Conservation (phyloP, 2,329 filamentous ascomycete species). For the Apiospora aurea region DNA sequence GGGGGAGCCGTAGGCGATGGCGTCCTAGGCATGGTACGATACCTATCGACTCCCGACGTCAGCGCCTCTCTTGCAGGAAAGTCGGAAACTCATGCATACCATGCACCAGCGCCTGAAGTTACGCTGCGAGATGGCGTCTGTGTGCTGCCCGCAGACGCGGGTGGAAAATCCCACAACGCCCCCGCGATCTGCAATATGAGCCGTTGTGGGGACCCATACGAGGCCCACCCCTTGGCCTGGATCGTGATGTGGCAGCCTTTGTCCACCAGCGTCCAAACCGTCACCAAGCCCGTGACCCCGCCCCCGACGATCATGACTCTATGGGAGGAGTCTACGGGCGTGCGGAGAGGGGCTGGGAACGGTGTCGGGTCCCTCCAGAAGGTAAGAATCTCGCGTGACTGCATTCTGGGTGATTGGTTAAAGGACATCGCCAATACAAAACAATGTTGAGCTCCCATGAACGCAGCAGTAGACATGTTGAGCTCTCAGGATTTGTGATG, state of each 20-base stretch:
- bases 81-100: conserved; percentile 29
- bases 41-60: background rate
- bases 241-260: conserved; percentile 53
- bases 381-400: background rate
- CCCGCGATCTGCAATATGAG: conserved; percentile 55
- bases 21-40: conserved; percentile 48
- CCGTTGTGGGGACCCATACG: conserved; percentile 36
- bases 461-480: background rate
- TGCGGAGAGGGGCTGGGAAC: background rate
- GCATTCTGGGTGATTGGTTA: background rate
- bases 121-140: conserved; percentile 47
- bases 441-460: background rate
- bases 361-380: conserved; percentile 11
- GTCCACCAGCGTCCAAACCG: conserved; percentile 52
- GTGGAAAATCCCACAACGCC: conserved; percentile 55
- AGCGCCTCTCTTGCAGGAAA: background rate
- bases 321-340: conserved; percentile 29
- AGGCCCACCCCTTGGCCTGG: conserved; percentile 21
- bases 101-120: conserved; percentile 50
- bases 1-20: conserved; percentile 42
- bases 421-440: background rate
- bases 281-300: conserved; percentile 42
- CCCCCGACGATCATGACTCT: conserved; percentile 42
- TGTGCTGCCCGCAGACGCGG: conserved; percentile 53
- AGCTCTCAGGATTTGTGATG: background rate